These are phyloP conservation scores for Ormosia semicastrata DNA, from an alignment of 306 rosid genomes.

Conservation along the genomic window DNA sequence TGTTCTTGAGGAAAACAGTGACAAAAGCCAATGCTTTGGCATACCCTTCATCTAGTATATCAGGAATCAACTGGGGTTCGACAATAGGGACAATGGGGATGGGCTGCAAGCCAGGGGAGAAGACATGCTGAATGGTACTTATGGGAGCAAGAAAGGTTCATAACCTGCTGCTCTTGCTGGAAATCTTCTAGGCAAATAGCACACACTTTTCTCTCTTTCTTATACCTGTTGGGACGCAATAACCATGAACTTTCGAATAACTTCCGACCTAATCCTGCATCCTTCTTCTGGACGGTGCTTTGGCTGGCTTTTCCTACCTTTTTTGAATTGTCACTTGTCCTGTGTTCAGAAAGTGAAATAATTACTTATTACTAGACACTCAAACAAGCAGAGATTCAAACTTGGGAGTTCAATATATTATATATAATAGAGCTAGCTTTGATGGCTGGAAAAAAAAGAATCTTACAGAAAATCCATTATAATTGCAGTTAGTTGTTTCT, in stretches of 20 bases:
- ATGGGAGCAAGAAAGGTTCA: conserved; percentile 43
- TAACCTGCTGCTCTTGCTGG: conserved; percentile 13
- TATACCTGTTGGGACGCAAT: not conserved
- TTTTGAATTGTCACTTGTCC: conserved; percentile 12
- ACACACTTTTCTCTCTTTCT: conserved; percentile 37
- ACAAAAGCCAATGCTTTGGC: not conserved
- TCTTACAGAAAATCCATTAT: no score
- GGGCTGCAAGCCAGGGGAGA: conserved; percentile 39
- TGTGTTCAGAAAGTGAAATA: not conserved
- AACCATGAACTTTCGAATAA: conserved; percentile 30
- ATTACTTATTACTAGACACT: not conserved
- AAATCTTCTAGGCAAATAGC: conserved; percentile 39
- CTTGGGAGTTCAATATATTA: no score
- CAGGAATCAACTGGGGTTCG: conserved; percentile 6
- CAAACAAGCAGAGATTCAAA: not conserved
- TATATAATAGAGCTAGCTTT: no score
- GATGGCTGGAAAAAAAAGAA: no score
- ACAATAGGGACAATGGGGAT: conserved; percentile 48
- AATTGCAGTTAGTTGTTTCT: no score
- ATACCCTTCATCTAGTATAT: not conserved
- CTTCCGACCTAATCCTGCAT: conserved; percentile 28
- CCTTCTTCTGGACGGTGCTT: not conserved
- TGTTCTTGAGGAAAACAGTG: not conserved
- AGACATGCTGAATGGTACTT: conserved; percentile 45
- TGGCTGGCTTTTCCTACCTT: conserved; percentile 19